Base-by-base conservation (phyloP, 139 green algal genomes). In the Raphidocelis subcapitata region DNA sequence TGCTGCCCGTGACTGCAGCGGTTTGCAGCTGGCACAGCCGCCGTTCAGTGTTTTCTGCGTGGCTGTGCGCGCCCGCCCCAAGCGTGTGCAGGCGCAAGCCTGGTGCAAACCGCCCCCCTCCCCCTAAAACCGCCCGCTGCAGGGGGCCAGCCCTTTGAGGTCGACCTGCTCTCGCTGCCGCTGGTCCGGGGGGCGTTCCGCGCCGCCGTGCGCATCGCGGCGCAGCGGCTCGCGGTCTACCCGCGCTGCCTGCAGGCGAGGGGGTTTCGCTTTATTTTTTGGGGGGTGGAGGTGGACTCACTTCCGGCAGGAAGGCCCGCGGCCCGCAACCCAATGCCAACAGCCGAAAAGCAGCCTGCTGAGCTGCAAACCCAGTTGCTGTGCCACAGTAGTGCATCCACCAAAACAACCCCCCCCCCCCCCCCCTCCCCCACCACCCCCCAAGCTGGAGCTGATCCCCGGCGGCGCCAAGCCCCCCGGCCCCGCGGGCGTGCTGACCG, bases 111-210 rank as follows among this genome's bases (percentile, higher is more conserved):
- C n/a, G n/a, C n/a, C n/a, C n/a, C n/a, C n/a, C n/a, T n/a, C n/a
- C n/a, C n/a, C n/a, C n/a, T n/a, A n/a, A n/a, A n/a, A n/a, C n/a
- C n/a, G n/a, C n/a, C n/a, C n/a, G n/a, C n/a, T n/a, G n/a, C n/a
- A n/a, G n/a, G n/a, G n/a, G n/a, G n/a, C n/a, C n/a, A n/a, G n/a
- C n/a, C n/a, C n/a, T n/a, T n/a, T n/a, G n/a, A n/a, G n/a, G n/a
- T 76, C 26, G 69, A 76, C 51, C 59, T 62, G 28, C 68, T 69
- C 44, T 44, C 69, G 12, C 44, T 75, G 41, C 57, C 57, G 12
- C 21, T 56, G n/a, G 31, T 75, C 8, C 35, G 47, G n/a, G 44
- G 41, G 1, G 41, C 33, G 24, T 44, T 67, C 31, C 52, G 44
- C 32, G 3, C 62, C 28, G 57, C 8, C 0, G 32, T 28, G 15